Evolutionary conservation across 2,329 filamentous ascomycete genomes (phyloP), one percentile per base, ranked within the genome.

Genomic region (Chaetomiaceae sp.): DNA sequence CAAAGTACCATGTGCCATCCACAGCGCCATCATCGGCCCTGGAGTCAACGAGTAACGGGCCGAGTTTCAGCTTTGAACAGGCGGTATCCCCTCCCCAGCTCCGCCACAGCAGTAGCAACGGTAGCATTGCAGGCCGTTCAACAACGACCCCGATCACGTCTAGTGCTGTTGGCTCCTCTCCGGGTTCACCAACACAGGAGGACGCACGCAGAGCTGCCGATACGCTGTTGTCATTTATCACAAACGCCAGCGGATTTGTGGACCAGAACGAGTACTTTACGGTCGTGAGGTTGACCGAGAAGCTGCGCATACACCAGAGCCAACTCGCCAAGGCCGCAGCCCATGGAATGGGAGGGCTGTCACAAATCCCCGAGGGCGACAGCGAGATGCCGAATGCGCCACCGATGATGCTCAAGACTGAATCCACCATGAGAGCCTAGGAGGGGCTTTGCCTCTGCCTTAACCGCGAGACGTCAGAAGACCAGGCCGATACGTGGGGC

Each of bases 131-230:
- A 11, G 61, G 57, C 16, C 53, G 62, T 23, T 58, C 58, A 8
- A 49, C 54, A 8, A 57, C 58, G 5, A 57, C 58, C 7, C 55
- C 59, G 4, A 32, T 58, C 16, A 53, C 56, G 8, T 52, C 67
- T 44, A 72, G 70, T 14, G 69, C 72, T 2, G 73, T 82, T 33
- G 73, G 81, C 56, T 78, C 79, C 36, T 78, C 82, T 45, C 78
- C 85, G 1, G 79, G 71, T 25, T 87, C 86, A 1, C 87, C 87
- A 0, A 90, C 86, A 0, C 87, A 90, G 61, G 90, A 96, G 62
- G 90, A 97, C 67, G 91, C 91, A 4, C 81, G 88, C 34, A 80
- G 83, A 47, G 92, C 91, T 1, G 79, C 95, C 4, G 86, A 92
- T 63, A 84, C 91, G 2, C 81, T 96, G 18, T 80, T 95, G 67